These are phyloP conservation scores for Polyporus tsugae DNA, from an alignment of 1,284 basidiomycete species.

Conservation along the genomic window DNA sequence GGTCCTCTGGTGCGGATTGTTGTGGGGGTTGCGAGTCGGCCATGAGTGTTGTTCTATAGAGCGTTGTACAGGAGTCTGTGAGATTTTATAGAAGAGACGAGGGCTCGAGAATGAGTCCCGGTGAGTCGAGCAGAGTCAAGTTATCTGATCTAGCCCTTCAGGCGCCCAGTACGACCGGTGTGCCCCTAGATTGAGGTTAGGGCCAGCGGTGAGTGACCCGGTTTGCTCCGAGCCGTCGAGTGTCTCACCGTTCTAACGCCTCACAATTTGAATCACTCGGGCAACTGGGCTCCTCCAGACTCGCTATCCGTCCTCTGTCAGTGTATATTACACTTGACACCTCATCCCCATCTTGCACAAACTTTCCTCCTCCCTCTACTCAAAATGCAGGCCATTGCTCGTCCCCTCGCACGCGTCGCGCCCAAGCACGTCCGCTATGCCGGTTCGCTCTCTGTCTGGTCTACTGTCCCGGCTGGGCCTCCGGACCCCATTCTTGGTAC, in stretches of 20 bases:
- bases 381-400: conserved; percentile 48
- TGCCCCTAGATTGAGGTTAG: conserved; percentile 17
- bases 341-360: conserved; percentile 17
- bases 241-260: conserved; percentile 33
- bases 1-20: conserved; percentile 27
- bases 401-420: conserved; percentile 43
- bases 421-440: conserved; percentile 43
- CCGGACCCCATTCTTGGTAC: conserved; percentile 94
- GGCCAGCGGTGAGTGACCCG: conserved; percentile 22
- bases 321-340: conserved; percentile 26
- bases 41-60: conserved; percentile 19
- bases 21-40: conserved; percentile 25
- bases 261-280: background rate
- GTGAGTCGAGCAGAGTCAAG: conserved; percentile 32
- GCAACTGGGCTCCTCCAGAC: conserved; percentile 15
- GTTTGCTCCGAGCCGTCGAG: conserved; percentile 11
- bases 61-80: conserved; percentile 19
- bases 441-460: conserved; percentile 77
- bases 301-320: conserved; percentile 13
- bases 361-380: conserved; percentile 19
- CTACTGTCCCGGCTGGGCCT: conserved; percentile 85
- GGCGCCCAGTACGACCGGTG: conserved; percentile 29
- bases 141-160: conserved; percentile 29
- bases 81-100: conserved; percentile 25
- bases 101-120: conserved; percentile 22